These are phyloP conservation scores for Dalbergia oliveri DNA, from an alignment of 306 rosid species.

Conservation along the genomic window DNA sequence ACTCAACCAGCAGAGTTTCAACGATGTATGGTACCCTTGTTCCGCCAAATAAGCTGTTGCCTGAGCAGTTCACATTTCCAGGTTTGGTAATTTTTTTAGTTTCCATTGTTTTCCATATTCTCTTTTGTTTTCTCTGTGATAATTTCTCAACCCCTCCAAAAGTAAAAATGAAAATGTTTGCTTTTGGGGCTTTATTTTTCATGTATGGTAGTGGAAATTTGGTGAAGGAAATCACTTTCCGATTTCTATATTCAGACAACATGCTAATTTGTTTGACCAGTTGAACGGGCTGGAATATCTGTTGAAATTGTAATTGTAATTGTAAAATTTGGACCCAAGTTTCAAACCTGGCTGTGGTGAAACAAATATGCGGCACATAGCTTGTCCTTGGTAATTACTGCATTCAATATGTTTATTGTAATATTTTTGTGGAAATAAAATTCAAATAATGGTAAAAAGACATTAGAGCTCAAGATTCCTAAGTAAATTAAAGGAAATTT, in stretches of 20 bases:
- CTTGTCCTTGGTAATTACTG: too few species aligned
- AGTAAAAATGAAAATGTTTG: neutral
- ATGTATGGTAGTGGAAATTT: neutral
- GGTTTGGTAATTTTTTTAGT: slow-evolving; percentile 62
- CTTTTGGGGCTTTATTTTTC: slow-evolving; percentile 31
- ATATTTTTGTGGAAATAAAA: too few species aligned
- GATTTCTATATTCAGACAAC: slow-evolving; percentile 20
- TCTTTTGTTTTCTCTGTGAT: slow-evolving; percentile 24
- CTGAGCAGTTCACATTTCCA: slow-evolving; percentile 97
- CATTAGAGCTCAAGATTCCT: too few species aligned
- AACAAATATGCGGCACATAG: too few species aligned
- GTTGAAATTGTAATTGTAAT: too few species aligned
- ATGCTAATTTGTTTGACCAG: neutral
- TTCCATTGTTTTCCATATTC: slow-evolving; percentile 39
- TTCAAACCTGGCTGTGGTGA: too few species aligned
- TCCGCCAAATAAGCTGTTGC: slow-evolving; percentile 83
- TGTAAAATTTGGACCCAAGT: too few species aligned
- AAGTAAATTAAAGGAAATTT: too few species aligned
- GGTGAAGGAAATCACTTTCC: slow-evolving; percentile 18
- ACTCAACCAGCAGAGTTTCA: slow-evolving; percentile 96
- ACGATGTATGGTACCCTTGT: slow-evolving; percentile 87
- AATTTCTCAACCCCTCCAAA: slow-evolving; percentile 9
- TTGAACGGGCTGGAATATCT: too few species aligned
- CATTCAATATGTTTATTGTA: too few species aligned
- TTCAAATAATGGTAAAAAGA: too few species aligned